phyloP scores from a whole-genome alignment of 1,284 basidiomycete genomes.

The Flammula alnicola region DNA sequence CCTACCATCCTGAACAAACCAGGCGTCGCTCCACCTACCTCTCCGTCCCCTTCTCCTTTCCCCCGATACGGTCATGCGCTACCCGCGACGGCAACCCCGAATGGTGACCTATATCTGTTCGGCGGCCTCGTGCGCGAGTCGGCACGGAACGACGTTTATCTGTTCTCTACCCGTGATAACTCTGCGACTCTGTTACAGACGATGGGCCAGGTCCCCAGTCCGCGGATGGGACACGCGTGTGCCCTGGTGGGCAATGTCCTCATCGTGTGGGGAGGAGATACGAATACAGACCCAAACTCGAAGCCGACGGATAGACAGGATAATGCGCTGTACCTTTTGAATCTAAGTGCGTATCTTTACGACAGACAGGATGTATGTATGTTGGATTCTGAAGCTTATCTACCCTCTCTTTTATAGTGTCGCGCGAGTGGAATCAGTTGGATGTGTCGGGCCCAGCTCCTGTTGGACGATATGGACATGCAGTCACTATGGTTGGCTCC shows the following conservation, averaged over 20 bases:
- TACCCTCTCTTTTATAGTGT: conserved; percentile 64
- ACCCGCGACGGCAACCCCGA: conserved; percentile 80
- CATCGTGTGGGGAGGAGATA: conserved; percentile 99
- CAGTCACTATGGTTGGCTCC: conserved; percentile 91
- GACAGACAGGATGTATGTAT: conserved; percentile 8
- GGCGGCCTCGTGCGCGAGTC: conserved; percentile 94
- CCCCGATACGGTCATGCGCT: conserved; percentile 97
- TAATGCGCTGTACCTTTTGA: conserved; percentile 94
- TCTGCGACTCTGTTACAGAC: conserved; percentile 85
- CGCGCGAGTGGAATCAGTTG: conserved; percentile 92
- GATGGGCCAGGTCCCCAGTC: conserved; percentile 86
- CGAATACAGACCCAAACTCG: conserved; percentile 70
- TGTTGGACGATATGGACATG: conserved; percentile 93
- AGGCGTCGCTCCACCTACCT: conserved; percentile 58
- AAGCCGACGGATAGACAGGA: conserved; percentile 76
- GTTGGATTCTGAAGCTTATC: conserved; percentile 11
- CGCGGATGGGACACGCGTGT: conserved; percentile 94
- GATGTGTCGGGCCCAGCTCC: conserved; percentile 78
- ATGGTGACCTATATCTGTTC: conserved; percentile 94
- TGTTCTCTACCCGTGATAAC: conserved; percentile 83
- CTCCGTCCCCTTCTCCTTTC: conserved; percentile 85
- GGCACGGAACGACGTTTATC: conserved; percentile 93
- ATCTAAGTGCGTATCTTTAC: conserved; percentile 71
- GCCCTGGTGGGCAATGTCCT: conserved; percentile 96
- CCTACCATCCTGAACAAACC: conserved; percentile 67